Evolutionary conservation across 768 basidiomycete genomes (phyloP).

Genomic region (Epithele typhae): DNA sequence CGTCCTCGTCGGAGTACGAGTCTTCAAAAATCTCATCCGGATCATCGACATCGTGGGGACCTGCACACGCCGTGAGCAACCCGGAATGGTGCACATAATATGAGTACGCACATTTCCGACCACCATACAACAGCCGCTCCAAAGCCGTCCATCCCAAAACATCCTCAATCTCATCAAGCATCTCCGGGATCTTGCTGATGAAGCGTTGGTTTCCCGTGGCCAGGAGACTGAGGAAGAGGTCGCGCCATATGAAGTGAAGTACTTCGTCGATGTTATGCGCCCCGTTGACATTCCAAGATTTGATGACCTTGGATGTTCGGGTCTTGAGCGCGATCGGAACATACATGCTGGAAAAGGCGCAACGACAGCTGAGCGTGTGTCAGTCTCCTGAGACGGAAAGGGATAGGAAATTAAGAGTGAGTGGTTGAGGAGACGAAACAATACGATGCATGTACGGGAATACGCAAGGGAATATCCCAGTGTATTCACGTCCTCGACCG

Average conservation of each 20-base stretch:
- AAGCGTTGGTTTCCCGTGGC: conserved; percentile 30
- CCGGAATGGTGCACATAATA: no score
- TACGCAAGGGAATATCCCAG: no score
- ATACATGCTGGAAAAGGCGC: conserved; percentile 42
- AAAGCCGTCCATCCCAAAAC: conserved; percentile 47
- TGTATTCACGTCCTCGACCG: no score
- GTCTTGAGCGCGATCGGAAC: conserved; percentile 42
- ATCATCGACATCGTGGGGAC: conserved; percentile 19
- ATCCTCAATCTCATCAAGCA: conserved; percentile 56
- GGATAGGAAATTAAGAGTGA: no score
- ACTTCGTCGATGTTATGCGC: conserved; percentile 42
- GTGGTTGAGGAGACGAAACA: no score
- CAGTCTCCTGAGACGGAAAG: no score
- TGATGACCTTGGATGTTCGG: conserved; percentile 41
- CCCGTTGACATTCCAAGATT: conserved; percentile 45
- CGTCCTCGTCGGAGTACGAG: conserved; percentile 27
- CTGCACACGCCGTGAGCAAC: neutral
- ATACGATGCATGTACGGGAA: no score
- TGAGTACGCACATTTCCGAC: conserved; percentile 35
- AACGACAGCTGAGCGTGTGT: conserved; percentile 52
- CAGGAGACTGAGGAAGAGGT: conserved; percentile 56
- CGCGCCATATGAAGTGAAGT: conserved; percentile 66
- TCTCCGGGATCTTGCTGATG: conserved; percentile 37
- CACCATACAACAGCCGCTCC: conserved; percentile 52
- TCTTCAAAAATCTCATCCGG: conserved; percentile 31